phyloP scores from a whole-genome alignment of 2,329 filamentous ascomycete species.

The Penicillium sclerotigenum region DNA sequence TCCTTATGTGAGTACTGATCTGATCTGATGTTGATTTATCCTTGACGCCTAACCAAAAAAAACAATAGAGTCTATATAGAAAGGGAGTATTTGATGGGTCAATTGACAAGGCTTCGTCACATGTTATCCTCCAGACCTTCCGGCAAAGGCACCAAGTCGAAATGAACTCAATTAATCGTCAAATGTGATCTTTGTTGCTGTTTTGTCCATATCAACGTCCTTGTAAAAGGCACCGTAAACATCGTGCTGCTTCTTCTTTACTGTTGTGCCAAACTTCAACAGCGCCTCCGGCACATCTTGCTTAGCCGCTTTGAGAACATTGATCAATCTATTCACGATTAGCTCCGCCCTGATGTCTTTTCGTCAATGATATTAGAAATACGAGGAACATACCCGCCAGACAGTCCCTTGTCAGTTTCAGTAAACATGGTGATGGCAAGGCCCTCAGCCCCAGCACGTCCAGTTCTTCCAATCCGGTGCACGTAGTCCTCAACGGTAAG shows the following conservation, averaged over 20 bases:
- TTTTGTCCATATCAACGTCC: conserved; percentile 77
- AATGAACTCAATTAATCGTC: conserved; percentile 50
- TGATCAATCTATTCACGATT: conserved; percentile 65
- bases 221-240: conserved; percentile 96
- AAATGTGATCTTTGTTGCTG: conserved; percentile 89
- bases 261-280: conserved; percentile 93
- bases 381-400: conserved; percentile 68
- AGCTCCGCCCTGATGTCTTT: conserved; percentile 4
- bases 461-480: conserved; percentile 90
- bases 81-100: conserved; percentile 29
- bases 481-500: conserved; percentile 97
- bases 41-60: conserved; percentile 18
- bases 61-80: conserved; percentile 36
- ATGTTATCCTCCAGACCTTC: conserved; percentile 13
- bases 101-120: conserved; percentile 23
- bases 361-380: neutral
- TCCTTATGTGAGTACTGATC: conserved; percentile 62
- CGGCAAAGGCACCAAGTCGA: conserved; percentile 18
- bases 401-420: conserved; percentile 87
- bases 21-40: conserved; percentile 7
- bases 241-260: conserved; percentile 98
- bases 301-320: conserved; percentile 88
- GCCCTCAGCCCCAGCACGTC: conserved; percentile 84
- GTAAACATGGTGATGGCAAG: conserved; percentile 92
- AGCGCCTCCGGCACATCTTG: conserved; percentile 87